These are phyloP conservation scores for Porogramme epimiltina DNA, from an alignment of 1,284 basidiomycete genomes.

Conservation along the genomic window DNA sequence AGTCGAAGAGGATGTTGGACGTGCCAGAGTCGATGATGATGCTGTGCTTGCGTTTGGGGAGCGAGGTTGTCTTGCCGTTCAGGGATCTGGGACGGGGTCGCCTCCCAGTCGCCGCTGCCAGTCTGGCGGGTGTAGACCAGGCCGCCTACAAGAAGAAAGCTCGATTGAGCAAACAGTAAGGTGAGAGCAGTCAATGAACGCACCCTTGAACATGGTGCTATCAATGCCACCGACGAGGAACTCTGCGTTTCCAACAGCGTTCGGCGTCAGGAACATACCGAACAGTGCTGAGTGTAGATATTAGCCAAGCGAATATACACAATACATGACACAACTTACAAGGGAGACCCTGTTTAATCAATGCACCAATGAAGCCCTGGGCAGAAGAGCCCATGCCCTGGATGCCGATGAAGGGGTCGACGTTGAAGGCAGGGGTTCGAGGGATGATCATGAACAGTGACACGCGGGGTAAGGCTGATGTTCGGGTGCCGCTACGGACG, in stretches of 20 bases:
- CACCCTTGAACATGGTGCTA: conserved; percentile 49
- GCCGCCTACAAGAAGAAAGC: conserved; percentile 33
- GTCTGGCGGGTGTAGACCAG: conserved; percentile 43
- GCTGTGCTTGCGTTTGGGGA: conserved; percentile 40
- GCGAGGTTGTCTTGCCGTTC: conserved; percentile 50
- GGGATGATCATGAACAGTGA: conserved; percentile 51
- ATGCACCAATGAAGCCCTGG: conserved; percentile 49
- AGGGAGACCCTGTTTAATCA: conserved; percentile 49
- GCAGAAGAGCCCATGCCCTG: conserved; percentile 51
- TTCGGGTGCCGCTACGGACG: conserved; percentile 42
- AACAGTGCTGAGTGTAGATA: conserved; percentile 42
- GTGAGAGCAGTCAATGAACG: neutral
- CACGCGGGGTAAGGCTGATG: conserved; percentile 37
- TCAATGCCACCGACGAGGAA: conserved; percentile 57
- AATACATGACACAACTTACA: conserved; percentile 31
- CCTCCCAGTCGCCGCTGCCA: conserved; percentile 44
- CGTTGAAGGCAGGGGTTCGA: conserved; percentile 49
- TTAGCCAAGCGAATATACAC: no score
- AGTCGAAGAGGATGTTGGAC: conserved; percentile 53
- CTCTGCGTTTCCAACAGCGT: conserved; percentile 51
- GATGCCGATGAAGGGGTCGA: conserved; percentile 58
- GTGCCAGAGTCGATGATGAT: conserved; percentile 63
- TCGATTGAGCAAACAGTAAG: neutral
- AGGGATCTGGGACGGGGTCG: conserved; percentile 51
- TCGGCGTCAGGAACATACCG: conserved; percentile 52